Percentiles rank a stretch among this genome's conserved stretches.
phyloP scores from a whole-genome alignment of 148 eudicot species.

The Pharnaceum exiguum region DNA sequence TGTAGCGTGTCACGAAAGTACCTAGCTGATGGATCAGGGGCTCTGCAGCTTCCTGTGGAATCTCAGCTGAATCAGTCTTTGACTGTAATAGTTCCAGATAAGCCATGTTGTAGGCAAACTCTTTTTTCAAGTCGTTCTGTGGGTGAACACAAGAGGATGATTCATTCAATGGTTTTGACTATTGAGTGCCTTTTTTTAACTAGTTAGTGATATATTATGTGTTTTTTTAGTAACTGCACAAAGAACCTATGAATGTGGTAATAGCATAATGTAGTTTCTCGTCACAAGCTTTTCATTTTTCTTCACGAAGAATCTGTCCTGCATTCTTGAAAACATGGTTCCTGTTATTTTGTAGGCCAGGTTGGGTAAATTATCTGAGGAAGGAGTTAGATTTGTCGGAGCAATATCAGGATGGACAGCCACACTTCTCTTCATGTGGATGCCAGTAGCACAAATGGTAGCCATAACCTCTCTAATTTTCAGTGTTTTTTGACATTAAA shows the following conservation, averaged over 20 bases:
- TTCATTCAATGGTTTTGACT: too few relatives aligned
- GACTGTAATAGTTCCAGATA: too few relatives aligned
- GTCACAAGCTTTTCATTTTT: not conserved
- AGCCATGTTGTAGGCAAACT: too few relatives aligned
- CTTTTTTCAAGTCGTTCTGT: too few relatives aligned
- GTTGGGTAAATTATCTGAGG: constrained; percentile 71
- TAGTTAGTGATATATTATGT: not conserved
- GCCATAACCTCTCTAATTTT: not conserved
- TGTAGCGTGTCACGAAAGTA: too few relatives aligned
- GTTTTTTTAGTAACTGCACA: not conserved
- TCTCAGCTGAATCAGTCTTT: too few relatives aligned
- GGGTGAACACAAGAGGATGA: too few relatives aligned
- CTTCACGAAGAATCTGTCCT: not conserved
- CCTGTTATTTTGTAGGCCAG: constrained; percentile 50
- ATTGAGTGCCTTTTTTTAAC: not conserved
- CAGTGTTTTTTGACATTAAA: not conserved
- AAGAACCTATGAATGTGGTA: not conserved
- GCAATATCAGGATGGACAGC: constrained; percentile 95
- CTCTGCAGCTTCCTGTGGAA: too few relatives aligned
- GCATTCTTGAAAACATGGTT: constrained; percentile 10
- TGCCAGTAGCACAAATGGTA: constrained; percentile 95
- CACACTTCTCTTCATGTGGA: constrained; percentile 99
- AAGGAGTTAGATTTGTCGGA: constrained; percentile 60
- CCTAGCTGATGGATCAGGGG: too few relatives aligned
- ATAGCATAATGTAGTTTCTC: not conserved